Evolutionary conservation across 192 early-diverging fungal species (phyloP), one percentile per base, ranked within the genome.

Genomic region (Coemansia sp.): DNA sequence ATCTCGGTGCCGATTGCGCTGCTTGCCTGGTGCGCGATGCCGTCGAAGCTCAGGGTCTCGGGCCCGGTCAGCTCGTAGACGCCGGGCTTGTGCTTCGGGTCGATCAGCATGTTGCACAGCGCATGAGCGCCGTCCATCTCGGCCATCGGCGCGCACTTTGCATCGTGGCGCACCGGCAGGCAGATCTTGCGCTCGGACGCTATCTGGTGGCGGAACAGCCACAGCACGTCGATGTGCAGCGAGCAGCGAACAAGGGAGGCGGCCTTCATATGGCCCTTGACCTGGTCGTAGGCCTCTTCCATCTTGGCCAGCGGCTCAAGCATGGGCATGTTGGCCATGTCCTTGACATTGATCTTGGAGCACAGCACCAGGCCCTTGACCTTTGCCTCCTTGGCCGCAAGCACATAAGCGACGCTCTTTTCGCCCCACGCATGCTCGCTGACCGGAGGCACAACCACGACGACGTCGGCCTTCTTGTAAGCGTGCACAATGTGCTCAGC

Each of bases 171-270:
- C 55, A 64, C 66, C 1, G 78, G 20, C 60, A 81, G 69, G 48
- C 72, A 64, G 48, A 81, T 60, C 66, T 60, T 62, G 56, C 52
- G 58, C 40, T 81, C 51, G 3, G 31, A 49, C 7, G 71, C 74
- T 25, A 82, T 73, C 71, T 76, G 72, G 29, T 49, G 56, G 36
- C 80, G 80, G 71, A 82, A 71, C 56, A 77, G 68, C 71, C 73
- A 82, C 57, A 82, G 61, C 30, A 77, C 29, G 54, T 77, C 72
- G 1, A 77, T 73, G 61, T 77, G 75, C 64, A 82, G 18, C 48
- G 75, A 71, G 65, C 71, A 77, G 71, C 75, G 73, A 64, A 82
- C 54, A 7, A 82, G 71, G 56, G 74, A 82, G 25, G 75, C 71
- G 2, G 52, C 68, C 62, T 71, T 42, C 59, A 76, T 25, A 64